Evolutionary conservation across 2,329 filamentous ascomycete genomes (phyloP), one percentile per base, ranked within the genome.

Genomic region (Xylaria sp.): DNA sequence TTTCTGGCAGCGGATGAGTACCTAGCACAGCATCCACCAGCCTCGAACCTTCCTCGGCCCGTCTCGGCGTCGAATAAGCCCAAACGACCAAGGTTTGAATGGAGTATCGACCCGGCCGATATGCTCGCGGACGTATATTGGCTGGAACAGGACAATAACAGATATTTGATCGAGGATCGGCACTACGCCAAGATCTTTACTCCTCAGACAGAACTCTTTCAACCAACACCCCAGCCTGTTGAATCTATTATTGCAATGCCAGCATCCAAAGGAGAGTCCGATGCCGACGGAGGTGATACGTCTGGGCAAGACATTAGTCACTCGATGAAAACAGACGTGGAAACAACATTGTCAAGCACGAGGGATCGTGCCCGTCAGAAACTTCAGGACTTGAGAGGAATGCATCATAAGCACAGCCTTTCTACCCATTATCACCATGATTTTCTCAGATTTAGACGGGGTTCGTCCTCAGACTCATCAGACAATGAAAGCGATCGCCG

Each of bases 61-160:
- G 80, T 79, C n/a, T 83, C 79, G 54, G 79, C 78, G 64, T 80
- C 83, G 69, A 82, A 84, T 13, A 94, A 94, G 70, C 83, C 88
- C 3, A 89, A 90, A 65, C 88, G 94, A 58, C 91, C 92, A 0
- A 89, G 93, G 68, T 89, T 94, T 28, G 94, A 97, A 76, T 98
- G 96, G 96, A 86, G 89, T 48, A 89, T 94, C 20, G 89, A 92
- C 54, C 93, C 95, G 0, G 90, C 92, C 65, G 94, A 98, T 78
- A 86, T 98, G 79, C 83, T 98, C 56, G 94, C 94, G 4, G 96
- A 99, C 82, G 86, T 92, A 1, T 93, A 94, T 76, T 99, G 96
- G 96, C 82, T 97, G 25, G 94, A 98, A 78, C 90, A 94, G 75
- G 89, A 88, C 39, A 85, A 91, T 67, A 94, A 98, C 80, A 97